Evolutionary conservation across 2,329 filamentous ascomycete species (phyloP).

Genomic region (Alternaria ventricosa): DNA sequence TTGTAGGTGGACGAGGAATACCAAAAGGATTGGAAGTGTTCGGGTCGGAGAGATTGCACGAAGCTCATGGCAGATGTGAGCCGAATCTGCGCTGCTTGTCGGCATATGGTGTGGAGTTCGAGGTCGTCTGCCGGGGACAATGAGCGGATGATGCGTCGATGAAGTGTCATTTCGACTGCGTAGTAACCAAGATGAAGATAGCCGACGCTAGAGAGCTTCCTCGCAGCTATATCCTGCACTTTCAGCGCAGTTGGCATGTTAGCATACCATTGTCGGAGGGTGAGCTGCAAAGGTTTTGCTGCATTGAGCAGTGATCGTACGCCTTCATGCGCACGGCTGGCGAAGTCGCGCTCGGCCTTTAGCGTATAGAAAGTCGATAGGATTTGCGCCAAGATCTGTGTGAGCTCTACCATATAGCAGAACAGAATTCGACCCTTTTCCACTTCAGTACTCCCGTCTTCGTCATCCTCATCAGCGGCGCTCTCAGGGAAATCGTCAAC

Average conservation of each 20-base stretch:
- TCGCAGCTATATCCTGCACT: constrained; percentile 52
- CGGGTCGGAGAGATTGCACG: constrained; percentile 52
- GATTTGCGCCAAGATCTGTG: constrained; percentile 60
- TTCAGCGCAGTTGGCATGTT: constrained; percentile 56
- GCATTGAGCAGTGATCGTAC: constrained; percentile 59
- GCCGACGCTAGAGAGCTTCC: constrained; percentile 40
- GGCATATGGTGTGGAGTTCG: constrained; percentile 48
- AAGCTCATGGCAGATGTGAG: constrained; percentile 55
- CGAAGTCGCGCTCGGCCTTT: constrained; percentile 54
- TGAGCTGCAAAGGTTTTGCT: constrained; percentile 61
- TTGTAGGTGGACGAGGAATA: constrained; percentile 54
- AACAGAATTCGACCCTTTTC: constrained; percentile 52
- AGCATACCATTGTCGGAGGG: constrained; percentile 61
- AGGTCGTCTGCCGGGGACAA: constrained; percentile 37
- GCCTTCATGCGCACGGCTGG: constrained; percentile 50
- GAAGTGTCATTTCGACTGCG: constrained; percentile 55
- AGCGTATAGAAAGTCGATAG: constrained; percentile 61
- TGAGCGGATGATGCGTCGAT: constrained; percentile 51
- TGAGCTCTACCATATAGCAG: constrained; percentile 60
- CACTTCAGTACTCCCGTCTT: constrained; percentile 44
- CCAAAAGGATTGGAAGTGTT: constrained; percentile 57
- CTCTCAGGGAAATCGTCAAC: constrained; percentile 54
- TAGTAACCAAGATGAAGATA: constrained; percentile 57
- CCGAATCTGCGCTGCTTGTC: constrained; percentile 52
- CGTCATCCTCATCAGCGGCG: constrained; percentile 40